Percentiles rank a stretch among this genome's conserved stretches.
These are phyloP conservation scores for Ophiostoma pallidulum DNA, from an alignment of 2,329 filamentous ascomycete genomes.

Conservation along the genomic window DNA sequence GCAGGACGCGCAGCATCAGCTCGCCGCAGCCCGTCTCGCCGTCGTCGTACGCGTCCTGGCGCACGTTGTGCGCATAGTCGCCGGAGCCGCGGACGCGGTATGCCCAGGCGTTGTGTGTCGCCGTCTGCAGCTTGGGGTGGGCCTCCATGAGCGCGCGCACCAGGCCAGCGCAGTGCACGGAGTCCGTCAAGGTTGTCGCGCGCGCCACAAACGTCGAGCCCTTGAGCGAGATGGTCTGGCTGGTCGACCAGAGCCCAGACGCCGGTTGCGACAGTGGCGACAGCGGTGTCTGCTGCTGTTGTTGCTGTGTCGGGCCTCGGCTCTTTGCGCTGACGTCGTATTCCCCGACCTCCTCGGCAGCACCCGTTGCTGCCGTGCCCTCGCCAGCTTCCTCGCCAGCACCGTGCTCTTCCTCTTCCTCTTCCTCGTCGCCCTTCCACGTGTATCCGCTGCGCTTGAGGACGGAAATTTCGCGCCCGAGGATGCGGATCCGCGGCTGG, in stretches of 20 bases:
- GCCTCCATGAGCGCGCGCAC: conserved; percentile 39
- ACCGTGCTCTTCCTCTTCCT: conserved; percentile 14
- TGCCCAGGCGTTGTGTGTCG: conserved; percentile 51
- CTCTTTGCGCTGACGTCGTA: too few species aligned
- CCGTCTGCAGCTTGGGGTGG: conserved; percentile 41
- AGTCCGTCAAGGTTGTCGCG: conserved; percentile 31
- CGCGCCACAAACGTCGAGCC: conserved; percentile 50
- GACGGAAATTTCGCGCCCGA: conserved; percentile 65
- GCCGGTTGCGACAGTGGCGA: conserved; percentile 14
- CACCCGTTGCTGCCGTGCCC: not conserved
- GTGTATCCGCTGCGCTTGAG: conserved; percentile 70
- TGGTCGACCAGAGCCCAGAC: conserved; percentile 37
- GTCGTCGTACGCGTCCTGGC: conserved; percentile 48
- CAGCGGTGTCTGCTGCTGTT: conserved; percentile 9
- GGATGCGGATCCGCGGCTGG: conserved; percentile 61
- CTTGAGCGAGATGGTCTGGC: conserved; percentile 41
- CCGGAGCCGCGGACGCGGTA: conserved; percentile 27
- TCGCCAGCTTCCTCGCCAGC: not conserved
- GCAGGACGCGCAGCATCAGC: conserved; percentile 45
- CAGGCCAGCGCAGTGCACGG: conserved; percentile 32
- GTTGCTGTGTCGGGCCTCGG: conserved; percentile 16
- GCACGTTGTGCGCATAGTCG: conserved; percentile 18
- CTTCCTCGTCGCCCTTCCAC: conserved; percentile 36
- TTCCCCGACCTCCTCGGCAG: too few species aligned
- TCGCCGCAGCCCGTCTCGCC: conserved; percentile 52